phyloP scores from a whole-genome alignment of 1,284 basidiomycete species.

The Phlebopus sp. region DNA sequence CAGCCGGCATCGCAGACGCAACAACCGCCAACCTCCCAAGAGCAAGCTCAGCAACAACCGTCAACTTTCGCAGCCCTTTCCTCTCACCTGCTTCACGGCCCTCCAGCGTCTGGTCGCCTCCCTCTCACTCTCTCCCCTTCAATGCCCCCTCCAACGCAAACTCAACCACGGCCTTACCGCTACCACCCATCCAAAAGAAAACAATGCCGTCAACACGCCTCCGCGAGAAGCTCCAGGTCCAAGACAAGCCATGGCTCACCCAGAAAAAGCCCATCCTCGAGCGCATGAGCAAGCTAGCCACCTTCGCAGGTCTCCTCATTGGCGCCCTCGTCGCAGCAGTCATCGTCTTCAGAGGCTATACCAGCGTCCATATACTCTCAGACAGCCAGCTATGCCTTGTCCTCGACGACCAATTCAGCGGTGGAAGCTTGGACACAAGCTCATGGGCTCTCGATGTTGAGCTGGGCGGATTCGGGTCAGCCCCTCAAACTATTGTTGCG shows the following conservation, averaged over 20 bases:
- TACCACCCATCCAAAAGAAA: constrained; percentile 40
- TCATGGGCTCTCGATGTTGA: constrained; percentile 68
- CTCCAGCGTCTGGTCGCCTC: constrained; percentile 59
- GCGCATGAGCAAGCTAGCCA: constrained; percentile 43
- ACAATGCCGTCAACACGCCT: constrained; percentile 49
- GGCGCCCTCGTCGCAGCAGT: constrained; percentile 42
- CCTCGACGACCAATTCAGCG: constrained; percentile 66
- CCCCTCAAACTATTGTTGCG: too few species aligned
- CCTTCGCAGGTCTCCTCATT: constrained; percentile 39
- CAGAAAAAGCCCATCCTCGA: constrained; percentile 32
- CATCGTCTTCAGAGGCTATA: constrained; percentile 33
- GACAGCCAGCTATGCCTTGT: constrained; percentile 58
- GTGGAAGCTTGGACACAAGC: constrained; percentile 42
- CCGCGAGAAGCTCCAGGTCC: constrained; percentile 41
- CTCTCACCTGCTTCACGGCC: constrained; percentile 66
- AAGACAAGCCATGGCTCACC: constrained; percentile 54
- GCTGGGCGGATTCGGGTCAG: constrained; percentile 72
- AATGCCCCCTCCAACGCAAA: constrained; percentile 32
- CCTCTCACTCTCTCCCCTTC: constrained; percentile 30
- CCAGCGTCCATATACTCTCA: constrained; percentile 35
- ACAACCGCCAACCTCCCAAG: constrained; percentile 23
- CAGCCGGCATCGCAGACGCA: constrained; percentile 18
- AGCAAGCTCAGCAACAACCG: constrained; percentile 45
- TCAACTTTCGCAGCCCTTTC: constrained; percentile 63
- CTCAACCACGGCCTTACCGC: constrained; percentile 32